Conservation (phyloP, 345 rosid genomes). For the Aquilaria sinensis region DNA sequence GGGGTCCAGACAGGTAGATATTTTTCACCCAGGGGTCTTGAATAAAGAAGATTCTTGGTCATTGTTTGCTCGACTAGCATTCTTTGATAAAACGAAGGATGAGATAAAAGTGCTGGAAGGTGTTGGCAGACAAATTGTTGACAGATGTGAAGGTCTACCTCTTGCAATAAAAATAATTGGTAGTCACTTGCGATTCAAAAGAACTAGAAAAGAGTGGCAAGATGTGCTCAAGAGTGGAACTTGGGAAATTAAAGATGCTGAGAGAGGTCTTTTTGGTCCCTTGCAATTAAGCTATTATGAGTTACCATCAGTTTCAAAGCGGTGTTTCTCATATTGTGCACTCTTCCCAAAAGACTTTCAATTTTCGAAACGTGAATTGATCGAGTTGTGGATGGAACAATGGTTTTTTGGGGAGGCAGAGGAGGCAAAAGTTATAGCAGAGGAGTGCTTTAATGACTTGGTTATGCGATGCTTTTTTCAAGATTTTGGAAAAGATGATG, state of each 20-base stretch:
- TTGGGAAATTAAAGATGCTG: constrained; percentile 2
- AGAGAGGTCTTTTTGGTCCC: background rate
- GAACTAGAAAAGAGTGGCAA: constrained; percentile 5
- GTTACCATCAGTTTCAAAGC: constrained; percentile 2
- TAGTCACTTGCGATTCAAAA: constrained; percentile 2
- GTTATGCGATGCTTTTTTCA: constrained; percentile 25
- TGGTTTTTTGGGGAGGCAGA: constrained; percentile 13
- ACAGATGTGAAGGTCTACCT: constrained; percentile 8
- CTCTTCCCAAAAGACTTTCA: constrained; percentile 8
- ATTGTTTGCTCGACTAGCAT: constrained; percentile 7
- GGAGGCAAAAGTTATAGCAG: constrained; percentile 16
- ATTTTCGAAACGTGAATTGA: constrained; percentile 17
- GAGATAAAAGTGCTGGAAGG: background rate
- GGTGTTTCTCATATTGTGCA: constrained; percentile 6
- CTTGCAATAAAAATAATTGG: constrained; percentile 4
- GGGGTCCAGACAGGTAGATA: background rate
- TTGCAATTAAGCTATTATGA: constrained; percentile 7
- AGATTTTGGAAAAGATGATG: constrained; percentile 7
- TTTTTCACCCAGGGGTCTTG: background rate
- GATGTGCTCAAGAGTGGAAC: constrained; percentile 6
- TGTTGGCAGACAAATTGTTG: background rate
- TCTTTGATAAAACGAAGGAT: background rate
- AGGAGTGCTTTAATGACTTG: constrained; percentile 19
- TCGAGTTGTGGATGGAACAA: constrained; percentile 30
- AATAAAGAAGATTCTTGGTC: constrained; percentile 15